Conservation (phyloP, 495 filamentous ascomycete species). For the Acidomyces sp. region DNA sequence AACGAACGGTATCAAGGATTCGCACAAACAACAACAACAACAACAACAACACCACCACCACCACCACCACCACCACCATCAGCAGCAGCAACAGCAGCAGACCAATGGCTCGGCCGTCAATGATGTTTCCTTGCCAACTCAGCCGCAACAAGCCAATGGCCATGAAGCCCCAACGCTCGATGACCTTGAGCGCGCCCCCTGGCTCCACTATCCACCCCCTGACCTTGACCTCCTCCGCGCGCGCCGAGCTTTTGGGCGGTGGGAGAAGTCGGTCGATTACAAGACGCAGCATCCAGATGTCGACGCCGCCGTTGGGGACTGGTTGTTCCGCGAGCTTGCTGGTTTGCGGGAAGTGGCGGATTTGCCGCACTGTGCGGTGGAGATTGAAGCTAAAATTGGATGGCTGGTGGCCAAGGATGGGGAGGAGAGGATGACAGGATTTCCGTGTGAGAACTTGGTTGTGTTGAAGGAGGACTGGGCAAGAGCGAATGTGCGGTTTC, state of each 20-base stretch:
- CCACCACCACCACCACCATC: not conserved
- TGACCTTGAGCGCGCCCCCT: not conserved
- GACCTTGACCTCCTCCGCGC: conserved; percentile 14
- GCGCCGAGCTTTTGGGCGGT: conserved; percentile 6
- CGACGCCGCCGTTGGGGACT: conserved; percentile 2
- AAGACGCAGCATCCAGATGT: conserved; percentile 6
- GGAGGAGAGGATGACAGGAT: conserved; percentile 48
- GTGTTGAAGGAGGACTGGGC: conserved; percentile 37
- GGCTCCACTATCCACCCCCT: conserved; percentile 9
- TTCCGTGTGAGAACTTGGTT: conserved; percentile 50
- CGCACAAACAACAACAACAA: not conserved
- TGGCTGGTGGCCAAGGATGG: conserved; percentile 58
- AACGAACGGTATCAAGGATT: too few relatives aligned
- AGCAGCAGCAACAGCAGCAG: conserved; percentile 4
- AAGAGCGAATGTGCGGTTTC: conserved; percentile 37
- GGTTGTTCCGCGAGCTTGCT: conserved; percentile 29
- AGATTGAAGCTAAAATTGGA: conserved; percentile 87
- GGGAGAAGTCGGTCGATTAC: conserved; percentile 19
- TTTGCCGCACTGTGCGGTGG: conserved; percentile 30
- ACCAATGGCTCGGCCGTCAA: too few relatives aligned
- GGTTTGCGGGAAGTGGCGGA: conserved; percentile 29
- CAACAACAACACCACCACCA: not conserved
- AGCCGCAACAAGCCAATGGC: conserved; percentile 8
- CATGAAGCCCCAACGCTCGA: not conserved
- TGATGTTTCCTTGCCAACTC: too few relatives aligned